Conservation (phyloP, 495 filamentous ascomycete species). For the Aspergillus hancockii region DNA sequence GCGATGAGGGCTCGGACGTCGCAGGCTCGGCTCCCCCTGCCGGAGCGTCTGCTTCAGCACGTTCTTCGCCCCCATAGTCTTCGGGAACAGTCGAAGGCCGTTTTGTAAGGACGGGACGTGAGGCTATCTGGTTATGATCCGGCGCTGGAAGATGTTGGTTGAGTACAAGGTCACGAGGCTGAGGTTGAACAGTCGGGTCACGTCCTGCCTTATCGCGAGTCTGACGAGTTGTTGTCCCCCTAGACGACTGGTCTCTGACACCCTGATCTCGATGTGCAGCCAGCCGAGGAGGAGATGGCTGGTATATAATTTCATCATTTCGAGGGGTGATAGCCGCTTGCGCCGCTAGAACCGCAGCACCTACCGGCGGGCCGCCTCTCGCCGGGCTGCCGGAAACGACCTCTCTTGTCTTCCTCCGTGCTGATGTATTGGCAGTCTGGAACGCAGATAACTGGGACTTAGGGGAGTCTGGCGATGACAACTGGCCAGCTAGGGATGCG, state of each 20-base stretch:
- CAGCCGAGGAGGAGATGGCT: slow-evolving; percentile 14
- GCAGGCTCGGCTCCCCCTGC: slow-evolving; percentile 8
- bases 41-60: slow-evolving; percentile 24
- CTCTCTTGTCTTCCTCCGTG: slow-evolving; percentile 53
- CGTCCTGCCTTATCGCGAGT: neutral
- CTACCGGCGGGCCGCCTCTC: slow-evolving; percentile 40
- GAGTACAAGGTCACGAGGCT: slow-evolving; percentile 4
- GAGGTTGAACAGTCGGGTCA: neutral
- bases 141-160: slow-evolving; percentile 5
- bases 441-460: slow-evolving; percentile 38
- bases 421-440: slow-evolving; percentile 48
- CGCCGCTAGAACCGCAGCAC: slow-evolving; percentile 39
- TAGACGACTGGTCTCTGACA: neutral
- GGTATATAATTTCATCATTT: slow-evolving; percentile 12
- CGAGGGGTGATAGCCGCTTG: slow-evolving; percentile 27
- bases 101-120: slow-evolving; percentile 39
- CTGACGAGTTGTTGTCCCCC: neutral
- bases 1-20: slow-evolving; percentile 7
- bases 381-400: slow-evolving; percentile 38
- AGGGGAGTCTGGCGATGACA: slow-evolving; percentile 29
- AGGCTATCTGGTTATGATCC: slow-evolving; percentile 12
- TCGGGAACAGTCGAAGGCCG: slow-evolving; percentile 65
- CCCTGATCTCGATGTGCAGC: neutral
- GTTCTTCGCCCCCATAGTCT: slow-evolving; percentile 55
- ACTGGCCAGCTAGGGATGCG: slow-evolving; percentile 18